A percentile compares a stretch with the other conserved stretches of the same genome.
phyloP scores from a whole-genome alignment of 2,329 filamentous ascomycete genomes.

The Cladophialophora chaetospira region DNA sequence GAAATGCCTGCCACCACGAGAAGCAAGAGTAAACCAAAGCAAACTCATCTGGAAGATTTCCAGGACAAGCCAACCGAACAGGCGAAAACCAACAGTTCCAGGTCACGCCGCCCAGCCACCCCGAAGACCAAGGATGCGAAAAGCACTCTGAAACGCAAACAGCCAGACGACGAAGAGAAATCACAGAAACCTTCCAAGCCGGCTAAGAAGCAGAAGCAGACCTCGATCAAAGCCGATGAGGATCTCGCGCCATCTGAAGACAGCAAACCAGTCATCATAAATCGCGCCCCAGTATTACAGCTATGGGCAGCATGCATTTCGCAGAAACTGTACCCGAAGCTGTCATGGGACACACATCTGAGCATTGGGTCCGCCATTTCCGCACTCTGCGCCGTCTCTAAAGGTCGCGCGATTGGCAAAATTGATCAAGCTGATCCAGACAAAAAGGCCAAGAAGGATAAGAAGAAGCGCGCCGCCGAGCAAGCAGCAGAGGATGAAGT shows the following conservation, averaged over 20 bases:
- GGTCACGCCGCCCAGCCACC: not conserved
- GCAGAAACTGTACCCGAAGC: constrained; percentile 20
- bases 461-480: constrained; percentile 13
- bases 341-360: constrained; percentile 23
- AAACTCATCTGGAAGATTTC: constrained; percentile 20
- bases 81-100: not conserved
- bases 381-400: constrained; percentile 28
- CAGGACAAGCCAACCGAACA: not conserved
- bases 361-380: constrained; percentile 26
- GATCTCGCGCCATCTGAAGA: not conserved
- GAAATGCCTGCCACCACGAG: constrained; percentile 20
- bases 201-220: constrained; percentile 14
- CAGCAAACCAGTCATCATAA: constrained; percentile 27
- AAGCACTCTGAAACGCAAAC: not conserved
- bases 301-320: constrained; percentile 29
- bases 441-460: constrained; percentile 21
- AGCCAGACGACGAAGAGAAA: not conserved
- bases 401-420: constrained; percentile 26
- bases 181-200: not conserved
- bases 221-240: constrained; percentile 13
- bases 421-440: constrained; percentile 20
- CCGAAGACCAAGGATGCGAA: constrained; percentile 1
- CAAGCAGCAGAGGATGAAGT: constrained; percentile 18
- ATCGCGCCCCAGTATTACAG: constrained; percentile 29
- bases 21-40: constrained; percentile 15